A percentile compares a stretch with the other conserved stretches of the same genome.
Evolutionary conservation across 352 stramenopile genomes (phyloP).

Genomic region (Phytopythium delawarense): DNA sequence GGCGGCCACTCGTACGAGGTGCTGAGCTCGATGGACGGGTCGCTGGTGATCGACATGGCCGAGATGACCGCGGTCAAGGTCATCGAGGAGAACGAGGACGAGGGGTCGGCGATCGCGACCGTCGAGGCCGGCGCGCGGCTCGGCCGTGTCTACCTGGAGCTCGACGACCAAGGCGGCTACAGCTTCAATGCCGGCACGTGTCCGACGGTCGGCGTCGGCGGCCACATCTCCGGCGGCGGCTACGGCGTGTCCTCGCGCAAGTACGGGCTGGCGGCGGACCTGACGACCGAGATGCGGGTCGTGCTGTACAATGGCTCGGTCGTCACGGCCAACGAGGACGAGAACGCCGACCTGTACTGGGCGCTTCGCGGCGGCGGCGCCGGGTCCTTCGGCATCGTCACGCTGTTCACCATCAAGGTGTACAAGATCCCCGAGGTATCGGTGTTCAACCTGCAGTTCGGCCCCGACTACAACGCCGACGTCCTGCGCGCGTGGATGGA

Average conservation of each 20-base stretch:
- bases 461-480: conserved; percentile 23
- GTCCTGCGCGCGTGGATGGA: conserved; percentile 48
- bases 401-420: conserved; percentile 42
- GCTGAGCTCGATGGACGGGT: conserved; percentile 50
- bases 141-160: conserved; percentile 39
- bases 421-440: conserved; percentile 36
- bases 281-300: conserved; percentile 38
- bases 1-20: conserved; percentile 57
- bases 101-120: conserved; percentile 29
- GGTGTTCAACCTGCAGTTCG: conserved; percentile 43
- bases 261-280: conserved; percentile 45
- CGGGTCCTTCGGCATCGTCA: conserved; percentile 52
- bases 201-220: conserved; percentile 44
- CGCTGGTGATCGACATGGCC: conserved; percentile 53
- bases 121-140: conserved; percentile 40
- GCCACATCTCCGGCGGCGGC: conserved; percentile 46
- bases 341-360: conserved; percentile 47
- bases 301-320: conserved; percentile 37
- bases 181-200: conserved; percentile 57
- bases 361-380: conserved; percentile 42
- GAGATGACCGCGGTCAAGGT: conserved; percentile 43
- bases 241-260: conserved; percentile 46
- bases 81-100: conserved; percentile 20
- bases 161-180: conserved; percentile 38
- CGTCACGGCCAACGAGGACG: conserved; percentile 31